A percentile compares a stretch with the other conserved stretches of the same genome.
Conservation (phyloP, 805 yeast genomes). For the Yamadazyma insecticola region DNA sequence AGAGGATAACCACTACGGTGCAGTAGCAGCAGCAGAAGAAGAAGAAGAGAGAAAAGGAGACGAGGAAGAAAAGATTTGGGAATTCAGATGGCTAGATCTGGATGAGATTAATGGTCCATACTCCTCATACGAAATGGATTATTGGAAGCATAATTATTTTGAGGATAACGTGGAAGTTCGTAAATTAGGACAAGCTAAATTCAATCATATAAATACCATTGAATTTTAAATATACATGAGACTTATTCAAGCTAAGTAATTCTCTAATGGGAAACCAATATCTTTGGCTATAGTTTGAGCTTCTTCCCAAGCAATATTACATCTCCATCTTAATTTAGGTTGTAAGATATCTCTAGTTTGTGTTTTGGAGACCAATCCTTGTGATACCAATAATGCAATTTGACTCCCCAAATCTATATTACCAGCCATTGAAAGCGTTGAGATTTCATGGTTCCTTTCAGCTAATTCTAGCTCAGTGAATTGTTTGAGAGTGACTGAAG, state of each 20-base stretch:
- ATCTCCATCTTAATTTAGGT: conserved; percentile 72
- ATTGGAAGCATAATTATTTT: conserved; percentile 51
- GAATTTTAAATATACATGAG: conserved; percentile 13
- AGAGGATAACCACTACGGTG: conserved; percentile 2
- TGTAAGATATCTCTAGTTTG: conserved; percentile 52
- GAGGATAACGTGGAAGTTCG: conserved; percentile 42
- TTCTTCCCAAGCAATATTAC: conserved; percentile 66
- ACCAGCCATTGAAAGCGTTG: conserved; percentile 31
- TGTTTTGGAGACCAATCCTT: conserved; percentile 45
- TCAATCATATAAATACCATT: conserved; percentile 19
- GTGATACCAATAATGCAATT: conserved; percentile 54
- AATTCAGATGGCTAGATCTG: conserved; percentile 33
- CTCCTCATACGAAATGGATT: conserved; percentile 49
- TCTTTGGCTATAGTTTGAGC: conserved; percentile 59
- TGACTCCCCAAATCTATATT: conserved; percentile 51
- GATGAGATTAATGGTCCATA: conserved; percentile 45
- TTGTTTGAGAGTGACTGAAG: no score
- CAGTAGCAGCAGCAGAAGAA: conserved; percentile 12
- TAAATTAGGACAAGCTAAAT: conserved; percentile 19
- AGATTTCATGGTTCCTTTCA: conserved; percentile 26
- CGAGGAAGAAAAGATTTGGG: conserved; percentile 35
- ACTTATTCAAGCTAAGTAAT: conserved; percentile 46
- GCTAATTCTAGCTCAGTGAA: conserved; percentile 30
- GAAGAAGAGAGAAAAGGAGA: conserved; percentile 13
- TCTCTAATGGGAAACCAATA: conserved; percentile 60